Conservation (phyloP, 257 asterid genomes). For the Coffea canephora region DNA sequence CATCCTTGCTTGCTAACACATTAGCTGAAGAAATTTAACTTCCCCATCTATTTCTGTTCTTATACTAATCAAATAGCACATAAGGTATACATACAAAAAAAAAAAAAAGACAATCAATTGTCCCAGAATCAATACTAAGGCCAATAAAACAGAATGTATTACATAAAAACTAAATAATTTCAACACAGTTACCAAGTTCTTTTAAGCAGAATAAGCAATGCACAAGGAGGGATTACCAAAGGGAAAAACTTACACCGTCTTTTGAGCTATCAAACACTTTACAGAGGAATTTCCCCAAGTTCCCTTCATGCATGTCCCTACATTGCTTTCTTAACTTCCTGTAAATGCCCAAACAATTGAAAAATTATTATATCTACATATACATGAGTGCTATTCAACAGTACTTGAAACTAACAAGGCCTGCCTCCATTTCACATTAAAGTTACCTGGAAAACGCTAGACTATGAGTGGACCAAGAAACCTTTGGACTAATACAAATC, state of each 20-base stretch:
- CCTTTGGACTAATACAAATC: slow-evolving; percentile 1
- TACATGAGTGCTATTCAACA: too few relatives aligned
- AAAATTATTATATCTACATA: not conserved
- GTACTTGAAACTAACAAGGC: not conserved
- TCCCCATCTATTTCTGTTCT: not conserved
- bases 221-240: not conserved
- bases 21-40: not conserved
- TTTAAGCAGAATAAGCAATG: not conserved
- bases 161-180: not conserved
- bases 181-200: not conserved
- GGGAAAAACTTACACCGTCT: slow-evolving; percentile 6
- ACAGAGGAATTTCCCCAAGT: slow-evolving; percentile 8
- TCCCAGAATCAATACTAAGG: not conserved
- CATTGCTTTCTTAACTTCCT: slow-evolving; percentile 25
- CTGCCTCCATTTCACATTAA: not conserved
- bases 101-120: not conserved
- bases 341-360: slow-evolving; percentile 8
- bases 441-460: slow-evolving; percentile 22
- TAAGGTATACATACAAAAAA: too few relatives aligned
- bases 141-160: not conserved
- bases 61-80: not conserved
- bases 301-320: slow-evolving; percentile 4
- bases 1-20: not conserved
- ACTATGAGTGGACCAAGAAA: not conserved
- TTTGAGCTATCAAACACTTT: slow-evolving; percentile 15